Evolutionary conservation across 371 early-diverging fungal species (phyloP).

Genomic region (Batkoa obscura): DNA sequence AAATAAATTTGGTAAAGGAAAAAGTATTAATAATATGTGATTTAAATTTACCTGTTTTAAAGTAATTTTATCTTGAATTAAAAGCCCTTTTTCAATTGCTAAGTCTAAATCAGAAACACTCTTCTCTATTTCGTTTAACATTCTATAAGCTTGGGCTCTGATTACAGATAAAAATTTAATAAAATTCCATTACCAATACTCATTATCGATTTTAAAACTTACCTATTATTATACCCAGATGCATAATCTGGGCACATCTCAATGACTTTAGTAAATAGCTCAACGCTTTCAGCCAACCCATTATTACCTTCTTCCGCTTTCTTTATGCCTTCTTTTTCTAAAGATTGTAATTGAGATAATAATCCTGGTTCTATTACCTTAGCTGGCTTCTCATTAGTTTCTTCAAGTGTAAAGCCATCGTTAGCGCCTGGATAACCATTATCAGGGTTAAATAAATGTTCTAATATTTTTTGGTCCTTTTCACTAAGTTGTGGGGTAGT

Average conservation of each 20-base stretch:
- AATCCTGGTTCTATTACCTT: constrained; percentile 7
- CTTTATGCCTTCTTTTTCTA: constrained; percentile 14
- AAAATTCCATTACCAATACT: not conserved
- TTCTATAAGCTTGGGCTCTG: constrained; percentile 59
- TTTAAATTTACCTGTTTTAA: constrained; percentile 31
- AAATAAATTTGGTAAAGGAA: not conserved
- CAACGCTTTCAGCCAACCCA: constrained; percentile 9
- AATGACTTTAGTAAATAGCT: constrained; percentile 22
- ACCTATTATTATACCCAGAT: constrained; percentile 72
- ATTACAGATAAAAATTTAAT: not conserved
- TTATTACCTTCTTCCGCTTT: constrained; percentile 8
- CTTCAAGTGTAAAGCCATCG: not conserved
- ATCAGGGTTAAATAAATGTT: not conserved
- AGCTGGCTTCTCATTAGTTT: not conserved
- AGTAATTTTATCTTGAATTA: constrained; percentile 33
- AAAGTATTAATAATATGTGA: not conserved
- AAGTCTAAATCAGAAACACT: constrained; percentile 47
- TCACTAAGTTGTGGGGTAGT: not conserved
- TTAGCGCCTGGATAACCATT: no score
- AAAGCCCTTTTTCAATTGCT: constrained; percentile 34
- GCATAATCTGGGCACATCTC: constrained; percentile 40
- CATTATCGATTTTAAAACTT: not conserved
- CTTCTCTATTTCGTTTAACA: constrained; percentile 24
- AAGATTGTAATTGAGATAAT: constrained; percentile 10
- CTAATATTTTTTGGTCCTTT: constrained; percentile 1